Conservation (phyloP, 2,329 filamentous ascomycete species). For the Proliferodiscus dingleyae region DNA sequence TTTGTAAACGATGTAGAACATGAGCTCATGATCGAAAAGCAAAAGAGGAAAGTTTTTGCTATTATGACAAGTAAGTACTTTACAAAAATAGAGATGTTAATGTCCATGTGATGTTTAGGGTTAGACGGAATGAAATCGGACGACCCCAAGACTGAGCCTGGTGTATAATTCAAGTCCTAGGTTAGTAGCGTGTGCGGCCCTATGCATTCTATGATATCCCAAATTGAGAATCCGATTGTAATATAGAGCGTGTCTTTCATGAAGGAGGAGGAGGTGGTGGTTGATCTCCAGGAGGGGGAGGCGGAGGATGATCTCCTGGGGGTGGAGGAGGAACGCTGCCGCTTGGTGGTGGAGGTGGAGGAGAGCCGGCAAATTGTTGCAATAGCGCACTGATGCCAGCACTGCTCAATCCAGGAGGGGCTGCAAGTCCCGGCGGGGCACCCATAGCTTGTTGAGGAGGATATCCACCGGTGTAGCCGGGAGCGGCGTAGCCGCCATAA, state of each 20-base stretch:
- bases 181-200: neutral
- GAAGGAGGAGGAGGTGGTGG: conserved; percentile 58
- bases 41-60: neutral
- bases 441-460: conserved; percentile 40
- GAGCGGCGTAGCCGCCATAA: conserved; percentile 50
- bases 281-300: conserved; percentile 54
- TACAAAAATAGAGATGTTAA: neutral
- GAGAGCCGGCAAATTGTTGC: conserved; percentile 54
- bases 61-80: neutral
- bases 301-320: conserved; percentile 52
- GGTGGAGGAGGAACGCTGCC: conserved; percentile 31
- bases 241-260: neutral
- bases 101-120: neutral
- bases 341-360: conserved; percentile 48
- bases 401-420: conserved; percentile 45
- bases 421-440: conserved; percentile 36
- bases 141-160: neutral
- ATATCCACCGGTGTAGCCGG: conserved; percentile 37
- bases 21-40: neutral
- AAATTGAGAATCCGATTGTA: neutral
- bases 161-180: neutral
- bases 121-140: neutral
- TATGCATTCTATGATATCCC: neutral
- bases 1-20: too few species aligned
- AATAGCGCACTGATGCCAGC: conserved; percentile 61